These are phyloP conservation scores for Saraca asoca DNA, from an alignment of 331 rosid species.

Conservation along the genomic window DNA sequence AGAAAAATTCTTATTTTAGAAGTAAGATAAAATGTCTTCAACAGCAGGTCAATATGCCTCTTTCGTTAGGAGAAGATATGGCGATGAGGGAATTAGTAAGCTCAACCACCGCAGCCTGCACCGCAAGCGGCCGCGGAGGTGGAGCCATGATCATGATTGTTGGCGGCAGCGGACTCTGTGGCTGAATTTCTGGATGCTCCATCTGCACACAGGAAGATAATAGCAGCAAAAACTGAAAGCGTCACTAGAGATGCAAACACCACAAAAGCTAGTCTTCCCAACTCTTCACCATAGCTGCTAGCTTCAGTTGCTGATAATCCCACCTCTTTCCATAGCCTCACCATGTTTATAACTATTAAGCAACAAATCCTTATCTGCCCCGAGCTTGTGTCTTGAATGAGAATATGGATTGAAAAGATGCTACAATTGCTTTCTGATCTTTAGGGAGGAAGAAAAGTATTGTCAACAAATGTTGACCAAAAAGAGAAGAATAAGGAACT, in stretches of 20 bases:
- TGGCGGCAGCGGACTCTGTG: constrained; percentile 38
- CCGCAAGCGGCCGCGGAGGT: constrained; percentile 52
- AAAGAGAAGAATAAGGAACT: too few relatives aligned
- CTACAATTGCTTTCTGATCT: too few relatives aligned
- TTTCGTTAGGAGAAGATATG: neutral
- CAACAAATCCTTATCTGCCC: neutral
- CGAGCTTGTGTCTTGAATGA: neutral
- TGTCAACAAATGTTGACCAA: too few relatives aligned
- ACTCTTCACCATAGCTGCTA: constrained; percentile 35
- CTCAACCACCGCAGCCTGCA: constrained; percentile 61
- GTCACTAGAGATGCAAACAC: constrained; percentile 49
- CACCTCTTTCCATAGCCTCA: constrained; percentile 52
- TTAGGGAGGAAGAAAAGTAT: neutral
- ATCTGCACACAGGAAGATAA: constrained; percentile 67
- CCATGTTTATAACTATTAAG: constrained; percentile 37
- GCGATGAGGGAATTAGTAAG: neutral
- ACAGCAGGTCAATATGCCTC: neutral
- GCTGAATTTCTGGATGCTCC: constrained; percentile 49
- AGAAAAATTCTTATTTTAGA: too few relatives aligned
- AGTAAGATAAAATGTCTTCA: too few relatives aligned
- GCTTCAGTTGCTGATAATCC: constrained; percentile 6
- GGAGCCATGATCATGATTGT: constrained; percentile 35
- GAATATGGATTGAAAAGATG: neutral
- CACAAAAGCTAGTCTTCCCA: constrained; percentile 37
- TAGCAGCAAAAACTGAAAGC: constrained; percentile 44